These are phyloP conservation scores for grape (Vitis vinifera) DNA, from an alignment of 164 flowering plant genomes.

Conservation along the genomic window ASM3070453v1 NC_081805.1:1622001-1622500, in stretches of 20 bases:
- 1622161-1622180: conserved; percentile 41
- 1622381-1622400: conserved; percentile 69
- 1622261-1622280: conserved; percentile 64
- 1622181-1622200: conserved; percentile 12
- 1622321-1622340: conserved; percentile 32
- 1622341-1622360: conserved; percentile 29
- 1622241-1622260: conserved; percentile 53
- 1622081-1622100: conserved; percentile 71
- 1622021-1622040: conserved; percentile 95
- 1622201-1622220: conserved; percentile 58
- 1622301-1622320: conserved; percentile 27
- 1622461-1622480: conserved; percentile 10
- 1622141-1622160: conserved; percentile 82
- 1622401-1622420: conserved; percentile 53
- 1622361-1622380: conserved; percentile 34
- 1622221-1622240: conserved; percentile 56
- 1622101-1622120: conserved; percentile 48
- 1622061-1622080: conserved; percentile 51
- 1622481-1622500: conserved; percentile 2
- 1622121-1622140: conserved; percentile 69
- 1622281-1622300: conserved; percentile 35
- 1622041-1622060: conserved; percentile 75
- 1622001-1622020: conserved; percentile 75
- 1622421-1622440: conserved; percentile 15
- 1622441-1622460: conserved; percentile 23